These are phyloP conservation scores for Leccinum disarticulatum DNA, from an alignment of 768 basidiomycete genomes.

Conservation along the genomic window DNA sequence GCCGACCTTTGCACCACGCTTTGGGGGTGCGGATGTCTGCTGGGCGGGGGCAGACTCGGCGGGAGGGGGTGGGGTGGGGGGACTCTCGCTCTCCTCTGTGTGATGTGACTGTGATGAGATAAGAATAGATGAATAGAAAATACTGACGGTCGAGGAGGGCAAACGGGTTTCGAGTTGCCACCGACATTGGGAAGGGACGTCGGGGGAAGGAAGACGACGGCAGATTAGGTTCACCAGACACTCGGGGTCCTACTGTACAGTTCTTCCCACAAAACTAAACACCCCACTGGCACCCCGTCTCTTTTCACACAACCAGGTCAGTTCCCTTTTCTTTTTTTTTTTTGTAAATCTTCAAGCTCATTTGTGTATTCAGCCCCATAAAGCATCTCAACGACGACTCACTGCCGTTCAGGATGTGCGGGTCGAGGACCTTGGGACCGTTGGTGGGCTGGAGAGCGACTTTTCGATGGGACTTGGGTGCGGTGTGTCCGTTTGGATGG, in stretches of 20 bases:
- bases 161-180: constrained; percentile 86
- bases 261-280: constrained; percentile 32
- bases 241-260: constrained; percentile 49
- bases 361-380: constrained; percentile 26
- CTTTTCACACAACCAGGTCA: constrained; percentile 49
- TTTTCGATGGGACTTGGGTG: constrained; percentile 86
- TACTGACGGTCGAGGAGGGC: constrained; percentile 72
- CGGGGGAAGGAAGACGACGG: neutral
- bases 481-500: constrained; percentile 56
- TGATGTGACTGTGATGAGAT: neutral
- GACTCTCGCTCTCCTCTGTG: constrained; percentile 47
- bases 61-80: constrained; percentile 40
- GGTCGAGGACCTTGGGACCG: constrained; percentile 90
- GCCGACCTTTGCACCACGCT: constrained; percentile 52
- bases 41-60: constrained; percentile 26
- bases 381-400: constrained; percentile 89
- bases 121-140: constrained; percentile 8
- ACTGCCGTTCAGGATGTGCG: constrained; percentile 69
- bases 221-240: neutral
- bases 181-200: constrained; percentile 61
- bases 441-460: constrained; percentile 75
- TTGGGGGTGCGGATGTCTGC: constrained; percentile 36
- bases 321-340: neutral
- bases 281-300: neutral
- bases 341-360: neutral